These are phyloP conservation scores for Penicillium ochrochloron DNA, from an alignment of 495 filamentous ascomycete genomes.

Conservation along the genomic window DNA sequence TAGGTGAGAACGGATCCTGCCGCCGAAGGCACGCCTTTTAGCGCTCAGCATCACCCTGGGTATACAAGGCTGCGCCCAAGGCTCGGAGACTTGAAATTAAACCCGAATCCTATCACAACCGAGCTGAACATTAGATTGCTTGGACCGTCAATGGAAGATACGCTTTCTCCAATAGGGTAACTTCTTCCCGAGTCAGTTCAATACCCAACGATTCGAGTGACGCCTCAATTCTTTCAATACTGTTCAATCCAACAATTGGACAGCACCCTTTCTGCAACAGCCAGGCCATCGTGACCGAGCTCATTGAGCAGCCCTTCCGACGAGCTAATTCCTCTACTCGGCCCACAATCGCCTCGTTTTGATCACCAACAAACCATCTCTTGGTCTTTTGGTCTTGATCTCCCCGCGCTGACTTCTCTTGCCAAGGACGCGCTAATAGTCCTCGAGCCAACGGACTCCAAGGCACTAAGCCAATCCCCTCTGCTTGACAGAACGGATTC, in stretches of 20 bases:
- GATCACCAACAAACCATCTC: constrained; percentile 27
- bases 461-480: constrained; percentile 69
- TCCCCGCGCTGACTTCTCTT: constrained; percentile 24
- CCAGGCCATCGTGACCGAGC: constrained; percentile 67
- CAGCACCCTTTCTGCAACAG: constrained; percentile 48
- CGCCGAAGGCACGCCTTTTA: not conserved
- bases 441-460: constrained; percentile 63
- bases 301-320: constrained; percentile 60
- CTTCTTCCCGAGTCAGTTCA: constrained; percentile 58
- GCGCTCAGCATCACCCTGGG: not conserved
- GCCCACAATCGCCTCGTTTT: constrained; percentile 52
- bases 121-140: constrained; percentile 15
- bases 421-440: constrained; percentile 52
- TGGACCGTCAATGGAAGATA: constrained; percentile 49
- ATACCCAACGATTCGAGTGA: constrained; percentile 52
- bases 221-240: constrained; percentile 59
- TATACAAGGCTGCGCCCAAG: not conserved
- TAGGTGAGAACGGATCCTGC: not conserved
- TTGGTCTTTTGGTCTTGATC: constrained; percentile 28
- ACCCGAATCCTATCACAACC: not conserved
- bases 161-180: constrained; percentile 61
- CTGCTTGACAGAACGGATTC: constrained; percentile 68
- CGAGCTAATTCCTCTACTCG: constrained; percentile 63
- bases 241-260: constrained; percentile 67
- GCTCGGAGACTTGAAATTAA: not conserved